phyloP scores from a whole-genome alignment of 176 grass and related monocot genomes.

The Miscanthus lutarioriparius region DNA sequence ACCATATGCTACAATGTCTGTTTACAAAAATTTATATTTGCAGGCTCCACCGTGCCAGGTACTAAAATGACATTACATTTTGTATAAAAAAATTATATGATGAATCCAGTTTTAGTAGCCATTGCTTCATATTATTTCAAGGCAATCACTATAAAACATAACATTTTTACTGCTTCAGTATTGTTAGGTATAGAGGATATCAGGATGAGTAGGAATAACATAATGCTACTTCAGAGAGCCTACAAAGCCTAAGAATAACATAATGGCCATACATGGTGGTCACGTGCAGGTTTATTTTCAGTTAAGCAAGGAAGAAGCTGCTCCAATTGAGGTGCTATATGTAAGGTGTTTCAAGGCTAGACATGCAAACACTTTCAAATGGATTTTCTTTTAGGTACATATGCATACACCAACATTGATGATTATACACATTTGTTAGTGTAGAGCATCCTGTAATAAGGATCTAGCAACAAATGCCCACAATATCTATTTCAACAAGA shows the following conservation, averaged over 20 bases:
- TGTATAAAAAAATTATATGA: background rate
- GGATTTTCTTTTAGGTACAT: background rate
- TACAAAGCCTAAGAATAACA: background rate
- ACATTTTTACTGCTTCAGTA: background rate
- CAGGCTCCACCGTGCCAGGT: background rate
- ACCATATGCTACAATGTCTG: background rate
- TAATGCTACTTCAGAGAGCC: conserved; percentile 1
- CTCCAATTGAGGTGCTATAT: background rate
- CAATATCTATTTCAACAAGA: background rate
- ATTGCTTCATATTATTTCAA: conserved; percentile 28
- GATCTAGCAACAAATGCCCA: background rate
- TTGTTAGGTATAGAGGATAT: conserved; percentile 13
- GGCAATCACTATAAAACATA: background rate
- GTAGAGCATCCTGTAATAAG: background rate
- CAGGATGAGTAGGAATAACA: background rate
- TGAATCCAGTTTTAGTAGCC: background rate
- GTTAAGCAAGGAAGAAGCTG: background rate
- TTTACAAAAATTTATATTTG: conserved; percentile 11
- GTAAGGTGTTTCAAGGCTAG: background rate
- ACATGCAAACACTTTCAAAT: background rate
- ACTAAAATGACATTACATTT: background rate
- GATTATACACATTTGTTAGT: background rate
- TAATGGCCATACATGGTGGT: background rate
- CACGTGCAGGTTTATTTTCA: background rate
- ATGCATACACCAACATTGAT: background rate